phyloP scores from a whole-genome alignment of 768 basidiomycete genomes.

The Mycena maculata region DNA sequence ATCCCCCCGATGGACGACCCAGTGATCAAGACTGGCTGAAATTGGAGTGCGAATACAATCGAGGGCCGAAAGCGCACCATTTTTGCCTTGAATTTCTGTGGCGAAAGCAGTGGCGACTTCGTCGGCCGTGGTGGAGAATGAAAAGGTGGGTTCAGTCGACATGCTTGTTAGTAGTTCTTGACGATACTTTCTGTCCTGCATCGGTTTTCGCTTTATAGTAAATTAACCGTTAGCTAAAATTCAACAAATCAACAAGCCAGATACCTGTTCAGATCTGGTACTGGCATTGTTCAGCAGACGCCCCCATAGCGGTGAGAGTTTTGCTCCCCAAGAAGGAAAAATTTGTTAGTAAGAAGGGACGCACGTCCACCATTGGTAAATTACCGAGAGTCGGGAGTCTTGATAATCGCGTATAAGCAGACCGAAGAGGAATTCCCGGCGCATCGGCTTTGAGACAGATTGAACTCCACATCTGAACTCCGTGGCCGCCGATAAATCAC shows the following conservation, averaged over 20 bases:
- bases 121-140: background rate
- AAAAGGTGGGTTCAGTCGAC: background rate
- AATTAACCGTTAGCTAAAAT: background rate
- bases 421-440: background rate
- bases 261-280: background rate
- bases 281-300: background rate
- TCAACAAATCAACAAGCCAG: background rate
- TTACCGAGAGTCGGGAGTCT: background rate
- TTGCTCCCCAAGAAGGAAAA: background rate
- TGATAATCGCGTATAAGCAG: background rate
- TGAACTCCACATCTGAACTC: background rate
- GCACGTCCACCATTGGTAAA: background rate
- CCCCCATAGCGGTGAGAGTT: background rate
- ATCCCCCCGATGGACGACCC: slow-evolving; percentile 14
- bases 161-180: background rate
- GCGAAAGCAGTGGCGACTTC: slow-evolving; percentile 12
- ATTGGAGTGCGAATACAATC: background rate
- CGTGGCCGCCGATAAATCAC: background rate
- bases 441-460: background rate
- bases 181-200: background rate
- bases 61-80: background rate
- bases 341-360: background rate
- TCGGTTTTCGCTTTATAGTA: background rate
- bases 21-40: slow-evolving; percentile 12
- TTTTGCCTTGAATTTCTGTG: slow-evolving; percentile 9